Base-by-base conservation (phyloP, 2,329 filamentous ascomycete genomes). In the Trichoderma aggressivum region DNA sequence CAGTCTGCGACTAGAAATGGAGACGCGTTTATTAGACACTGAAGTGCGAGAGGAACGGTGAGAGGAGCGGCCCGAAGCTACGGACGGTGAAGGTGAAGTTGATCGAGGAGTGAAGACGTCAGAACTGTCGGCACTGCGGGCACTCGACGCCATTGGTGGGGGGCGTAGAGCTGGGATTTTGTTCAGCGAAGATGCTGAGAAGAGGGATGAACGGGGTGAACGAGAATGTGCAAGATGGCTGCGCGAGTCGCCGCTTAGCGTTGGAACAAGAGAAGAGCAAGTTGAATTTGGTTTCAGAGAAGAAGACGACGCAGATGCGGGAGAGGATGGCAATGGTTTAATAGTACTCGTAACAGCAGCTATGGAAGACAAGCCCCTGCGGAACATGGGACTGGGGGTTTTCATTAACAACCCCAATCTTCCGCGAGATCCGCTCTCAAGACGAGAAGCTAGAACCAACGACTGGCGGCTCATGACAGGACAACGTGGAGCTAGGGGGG, bases 81-180 rank as follows among this genome's bases (percentile, higher is more conserved):
- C 79, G 73, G 84, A 85, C 71, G 84, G 81, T 30, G 84, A 84
- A 61, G 86, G 85, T 72, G 86, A 88, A 66, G 82, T 80, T 63
- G 86, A 88, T 75, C 84, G 84, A 79, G 87, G 86, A 70, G 86
- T 87, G 78, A 84, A 84, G 78, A 86, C 83, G 81, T 88, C 85
- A 78, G 82, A 82, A 76, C 81, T 84, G 76, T 82, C 81, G 76
- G 82, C 82, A 75, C 82, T 86, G 55, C 67, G 59, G 62, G 47
- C 61, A 66, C 71, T 70, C 36, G 71, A 70, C 67, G 71, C 71
- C 71, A 72, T 70, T 72, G 71, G 68, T 62, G 34, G 67, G 60
- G 61, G 47, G 61, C 73, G 83, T 80, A 80, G 76, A 74, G 61
- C 43, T 56, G 50, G 55, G 47, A 36, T 30, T 16, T 24, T 74